Conservation (phyloP, 2,329 filamentous ascomycete genomes). For the Aureobasidium sp. region DNA sequence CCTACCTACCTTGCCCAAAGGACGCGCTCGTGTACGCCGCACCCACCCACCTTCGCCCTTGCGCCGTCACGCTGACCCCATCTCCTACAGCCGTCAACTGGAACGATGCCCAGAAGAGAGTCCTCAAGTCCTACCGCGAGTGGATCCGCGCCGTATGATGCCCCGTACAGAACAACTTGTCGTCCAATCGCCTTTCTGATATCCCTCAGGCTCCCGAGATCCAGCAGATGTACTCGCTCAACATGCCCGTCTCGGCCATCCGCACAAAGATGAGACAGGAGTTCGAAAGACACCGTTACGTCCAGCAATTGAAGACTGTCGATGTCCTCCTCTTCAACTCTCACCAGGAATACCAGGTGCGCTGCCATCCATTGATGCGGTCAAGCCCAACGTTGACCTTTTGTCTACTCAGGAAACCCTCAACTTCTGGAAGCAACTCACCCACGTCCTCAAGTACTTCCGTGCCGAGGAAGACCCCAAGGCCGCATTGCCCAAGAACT, state of each 20-base stretch:
- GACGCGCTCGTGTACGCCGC: slow-evolving; percentile 44
- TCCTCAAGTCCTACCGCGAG: slow-evolving; percentile 82
- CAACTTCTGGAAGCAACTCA: slow-evolving; percentile 98
- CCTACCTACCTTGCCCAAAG: slow-evolving; percentile 75
- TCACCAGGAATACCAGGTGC: slow-evolving; percentile 87
- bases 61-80: slow-evolving; percentile 16
- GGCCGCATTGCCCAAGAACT: slow-evolving; percentile 72
- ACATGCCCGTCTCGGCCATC: slow-evolving; percentile 77
- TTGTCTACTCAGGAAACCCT: slow-evolving; percentile 68
- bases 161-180: not conserved
- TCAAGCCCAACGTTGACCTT: not conserved
- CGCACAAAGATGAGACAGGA: slow-evolving; percentile 93
- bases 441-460: slow-evolving; percentile 96
- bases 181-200: not conserved
- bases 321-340: slow-evolving; percentile 89
- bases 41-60: not conserved
- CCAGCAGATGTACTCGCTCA: slow-evolving; percentile 93
- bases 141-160: slow-evolving; percentile 89
- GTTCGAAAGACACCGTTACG: slow-evolving; percentile 91
- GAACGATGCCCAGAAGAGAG: slow-evolving; percentile 79
- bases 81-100: slow-evolving; percentile 69
- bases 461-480: slow-evolving; percentile 75
- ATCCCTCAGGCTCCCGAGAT: slow-evolving; percentile 77
- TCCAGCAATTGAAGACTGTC: slow-evolving; percentile 78
- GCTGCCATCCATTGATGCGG: slow-evolving; percentile 9